phyloP scores from a whole-genome alignment of 176 grass and related monocot genomes.

The bread wheat (Triticum aestivum) region IWGSC_CS_RefSeq_v2.1 NC_057814.1:569757393-569757892 shows the following conservation, averaged over 20 bases:
- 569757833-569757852: background rate
- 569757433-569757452: constrained; percentile 68
- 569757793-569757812: background rate
- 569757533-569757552: constrained; percentile 62
- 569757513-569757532: constrained; percentile 50
- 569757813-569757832: constrained; percentile 14
- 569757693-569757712: constrained; percentile 28
- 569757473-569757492: constrained; percentile 77
- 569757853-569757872: background rate
- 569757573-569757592: constrained; percentile 65
- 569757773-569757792: constrained; percentile 16
- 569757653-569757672: background rate
- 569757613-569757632: background rate
- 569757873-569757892: background rate
- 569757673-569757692: background rate
- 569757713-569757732: background rate
- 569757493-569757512: constrained; percentile 67
- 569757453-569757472: constrained; percentile 71
- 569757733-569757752: constrained; percentile 40
- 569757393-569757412: constrained; percentile 30
- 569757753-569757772: constrained; percentile 12
- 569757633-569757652: constrained; percentile 1
- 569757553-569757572: constrained; percentile 64
- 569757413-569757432: constrained; percentile 48
- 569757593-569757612: constrained; percentile 61